Conservation (phyloP, 495 filamentous ascomycete species). For the Penicillium odoratum region DNA sequence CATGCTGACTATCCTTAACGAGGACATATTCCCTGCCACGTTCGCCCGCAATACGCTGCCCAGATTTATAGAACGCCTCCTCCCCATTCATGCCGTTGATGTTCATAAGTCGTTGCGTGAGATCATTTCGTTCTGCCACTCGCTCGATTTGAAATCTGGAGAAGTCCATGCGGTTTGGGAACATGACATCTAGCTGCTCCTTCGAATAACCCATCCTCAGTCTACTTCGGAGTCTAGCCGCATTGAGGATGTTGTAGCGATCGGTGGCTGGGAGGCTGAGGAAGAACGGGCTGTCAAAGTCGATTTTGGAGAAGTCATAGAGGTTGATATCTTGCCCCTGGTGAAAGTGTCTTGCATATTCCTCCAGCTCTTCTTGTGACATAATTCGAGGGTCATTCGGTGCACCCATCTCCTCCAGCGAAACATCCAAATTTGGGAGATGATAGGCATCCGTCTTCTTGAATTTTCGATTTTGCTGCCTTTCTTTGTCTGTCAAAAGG, state of each 20-base stretch:
- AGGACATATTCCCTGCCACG: constrained; percentile 91
- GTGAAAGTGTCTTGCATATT: constrained; percentile 89
- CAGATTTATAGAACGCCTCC: constrained; percentile 64
- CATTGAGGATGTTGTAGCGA: constrained; percentile 96
- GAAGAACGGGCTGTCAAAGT: constrained; percentile 94
- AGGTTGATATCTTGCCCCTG: constrained; percentile 93
- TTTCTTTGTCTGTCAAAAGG: constrained; percentile 75
- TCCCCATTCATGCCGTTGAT: constrained; percentile 84
- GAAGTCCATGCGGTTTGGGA: constrained; percentile 97
- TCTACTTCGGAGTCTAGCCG: constrained; percentile 80
- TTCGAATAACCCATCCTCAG: constrained; percentile 95
- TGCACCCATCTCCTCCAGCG: constrained; percentile 79
- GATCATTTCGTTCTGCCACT: constrained; percentile 84
- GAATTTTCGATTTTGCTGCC: constrained; percentile 72
- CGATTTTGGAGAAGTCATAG: constrained; percentile 98
- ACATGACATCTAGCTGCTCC: constrained; percentile 93
- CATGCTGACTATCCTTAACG: constrained; percentile 90
- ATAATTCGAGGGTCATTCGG: constrained; percentile 93
- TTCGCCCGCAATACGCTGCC: constrained; percentile 79
- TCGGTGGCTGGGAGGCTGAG: constrained; percentile 83
- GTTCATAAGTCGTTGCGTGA: constrained; percentile 96
- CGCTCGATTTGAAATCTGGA: constrained; percentile 94
- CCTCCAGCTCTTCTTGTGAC: constrained; percentile 87
- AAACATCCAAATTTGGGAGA: constrained; percentile 76
- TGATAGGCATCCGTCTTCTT: constrained; percentile 93